phyloP scores from a whole-genome alignment of 1,139 yeast species.

The Pichia kudriavzevii region DNA sequence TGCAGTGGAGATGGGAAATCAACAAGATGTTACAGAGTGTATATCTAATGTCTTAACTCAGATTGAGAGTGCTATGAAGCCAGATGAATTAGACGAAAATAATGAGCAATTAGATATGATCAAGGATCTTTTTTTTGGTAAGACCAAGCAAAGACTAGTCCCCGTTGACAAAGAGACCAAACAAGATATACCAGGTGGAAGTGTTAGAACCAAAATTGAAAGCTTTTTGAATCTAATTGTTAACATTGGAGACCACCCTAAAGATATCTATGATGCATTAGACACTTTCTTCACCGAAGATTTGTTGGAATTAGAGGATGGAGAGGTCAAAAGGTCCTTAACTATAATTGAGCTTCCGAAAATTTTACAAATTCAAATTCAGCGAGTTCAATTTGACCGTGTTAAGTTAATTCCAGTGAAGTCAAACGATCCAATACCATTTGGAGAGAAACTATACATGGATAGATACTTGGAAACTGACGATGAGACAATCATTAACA shows the following conservation, averaged over 20 bases:
- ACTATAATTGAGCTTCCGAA: constrained; percentile 70
- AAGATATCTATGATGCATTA: constrained; percentile 81
- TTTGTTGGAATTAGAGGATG: constrained; percentile 61
- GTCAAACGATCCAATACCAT: constrained; percentile 74
- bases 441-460: constrained; percentile 68
- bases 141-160: constrained; percentile 47
- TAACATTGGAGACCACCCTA: constrained; percentile 82
- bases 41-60: constrained; percentile 92
- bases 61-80: constrained; percentile 81
- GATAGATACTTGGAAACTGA: constrained; percentile 80
- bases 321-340: constrained; percentile 63
- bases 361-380: constrained; percentile 84
- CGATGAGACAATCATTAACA: constrained; percentile 45
- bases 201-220: constrained; percentile 56
- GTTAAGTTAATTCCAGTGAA: constrained; percentile 69
- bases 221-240: constrained; percentile 75
- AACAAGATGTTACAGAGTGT: constrained; percentile 96
- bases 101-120: constrained; percentile 79
- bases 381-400: constrained; percentile 84
- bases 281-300: constrained; percentile 81
- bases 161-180: constrained; percentile 31
- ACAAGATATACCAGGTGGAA: constrained; percentile 23
- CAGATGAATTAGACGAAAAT: constrained; percentile 56
- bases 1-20: constrained; percentile 69
- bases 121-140: constrained; percentile 75